phyloP scores from a whole-genome alignment of 192 early-diverging fungal species.

The Entomortierella lignicola region DNA sequence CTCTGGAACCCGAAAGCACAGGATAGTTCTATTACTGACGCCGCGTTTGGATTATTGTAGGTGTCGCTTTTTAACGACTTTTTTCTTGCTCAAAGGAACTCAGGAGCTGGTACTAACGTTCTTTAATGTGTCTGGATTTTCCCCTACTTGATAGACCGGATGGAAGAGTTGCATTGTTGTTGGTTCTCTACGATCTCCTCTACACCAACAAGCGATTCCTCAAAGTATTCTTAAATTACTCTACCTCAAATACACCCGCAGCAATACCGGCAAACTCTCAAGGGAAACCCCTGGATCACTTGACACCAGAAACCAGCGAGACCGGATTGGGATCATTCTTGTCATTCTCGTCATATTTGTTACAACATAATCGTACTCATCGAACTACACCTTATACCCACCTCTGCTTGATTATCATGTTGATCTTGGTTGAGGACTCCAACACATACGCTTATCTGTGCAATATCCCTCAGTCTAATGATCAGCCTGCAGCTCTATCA shows the following conservation, averaged over 20 bases:
- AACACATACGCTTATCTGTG: conserved; percentile 49
- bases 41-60: conserved; percentile 55
- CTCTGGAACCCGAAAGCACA: conserved; percentile 50
- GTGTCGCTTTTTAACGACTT: neutral
- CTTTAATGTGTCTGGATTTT: no score
- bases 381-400: conserved; percentile 60
- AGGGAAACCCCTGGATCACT: neutral
- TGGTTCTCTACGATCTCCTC: conserved; percentile 62
- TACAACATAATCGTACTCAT: conserved; percentile 61
- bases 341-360: conserved; percentile 62
- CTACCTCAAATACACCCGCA: conserved; percentile 10
- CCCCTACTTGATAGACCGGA: conserved; percentile 57
- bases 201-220: conserved; percentile 58
- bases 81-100: neutral
- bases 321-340: conserved; percentile 54
- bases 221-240: conserved; percentile 24
- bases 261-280: neutral
- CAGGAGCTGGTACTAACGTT: neutral
- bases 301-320: conserved; percentile 4
- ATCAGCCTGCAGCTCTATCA: neutral
- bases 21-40: conserved; percentile 45
- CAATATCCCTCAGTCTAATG: conserved; percentile 15
- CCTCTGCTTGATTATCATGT: conserved; percentile 55
- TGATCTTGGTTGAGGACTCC: conserved; percentile 59
- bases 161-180: conserved; percentile 51